Evolutionary conservation across 805 yeast species (phyloP).

Genomic region (Spathaspora gorwiae): DNA sequence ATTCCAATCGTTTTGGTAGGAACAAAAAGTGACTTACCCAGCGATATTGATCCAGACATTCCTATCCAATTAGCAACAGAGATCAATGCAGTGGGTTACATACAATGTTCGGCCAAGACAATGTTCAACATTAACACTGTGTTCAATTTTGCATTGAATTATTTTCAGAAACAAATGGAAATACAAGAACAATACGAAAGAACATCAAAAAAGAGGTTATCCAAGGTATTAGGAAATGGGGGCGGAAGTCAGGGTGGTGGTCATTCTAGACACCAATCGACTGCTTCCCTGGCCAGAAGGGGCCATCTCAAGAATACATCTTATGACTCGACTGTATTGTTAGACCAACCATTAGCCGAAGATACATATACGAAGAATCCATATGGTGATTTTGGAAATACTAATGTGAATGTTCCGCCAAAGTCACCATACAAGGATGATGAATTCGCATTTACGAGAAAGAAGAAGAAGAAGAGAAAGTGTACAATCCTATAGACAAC

Average conservation of each 20-base stretch:
- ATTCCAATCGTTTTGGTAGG: conserved; percentile 80
- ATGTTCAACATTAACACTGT: conserved; percentile 64
- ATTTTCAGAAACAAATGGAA: conserved; percentile 36
- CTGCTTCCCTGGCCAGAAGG: conserved; percentile 18
- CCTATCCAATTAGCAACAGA: conserved; percentile 53
- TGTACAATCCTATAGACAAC: conserved; percentile 29
- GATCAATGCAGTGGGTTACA: conserved; percentile 65
- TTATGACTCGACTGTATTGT: conserved; percentile 30
- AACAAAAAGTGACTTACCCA: conserved; percentile 61
- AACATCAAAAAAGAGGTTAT: conserved; percentile 28
- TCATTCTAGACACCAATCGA: conserved; percentile 20
- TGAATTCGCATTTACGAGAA: conserved; percentile 37
- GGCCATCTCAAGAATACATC: conserved; percentile 37
- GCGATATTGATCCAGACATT: conserved; percentile 37
- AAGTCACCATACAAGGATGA: conserved; percentile 28
- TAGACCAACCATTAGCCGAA: conserved; percentile 39
- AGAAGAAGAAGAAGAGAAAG: conserved; percentile 24
- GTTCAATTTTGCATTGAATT: conserved; percentile 56
- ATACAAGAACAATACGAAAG: conserved; percentile 34
- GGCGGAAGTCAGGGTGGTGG: conserved; percentile 6
- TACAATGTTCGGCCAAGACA: conserved; percentile 75
- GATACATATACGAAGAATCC: conserved; percentile 33
- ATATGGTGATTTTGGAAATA: conserved; percentile 22
- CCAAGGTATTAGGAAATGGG: conserved; percentile 25
- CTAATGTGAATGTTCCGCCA: neutral